Conservation (phyloP, 2,329 filamentous ascomycete genomes). For the Penicillium capsulatum region DNA sequence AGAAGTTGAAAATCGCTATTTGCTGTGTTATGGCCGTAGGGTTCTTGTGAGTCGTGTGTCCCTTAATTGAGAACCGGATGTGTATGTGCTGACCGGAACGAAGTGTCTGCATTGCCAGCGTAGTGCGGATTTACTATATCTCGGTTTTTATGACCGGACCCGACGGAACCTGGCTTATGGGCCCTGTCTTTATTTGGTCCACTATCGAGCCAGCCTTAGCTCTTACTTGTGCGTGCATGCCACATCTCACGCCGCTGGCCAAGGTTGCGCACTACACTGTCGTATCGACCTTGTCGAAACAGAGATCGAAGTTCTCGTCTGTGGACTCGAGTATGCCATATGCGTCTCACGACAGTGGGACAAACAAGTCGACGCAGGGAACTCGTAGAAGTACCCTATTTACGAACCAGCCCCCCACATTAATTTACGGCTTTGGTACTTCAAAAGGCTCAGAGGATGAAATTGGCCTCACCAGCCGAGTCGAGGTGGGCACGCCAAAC, state of each 20-base stretch:
- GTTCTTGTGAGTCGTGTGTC: slow-evolving; percentile 10
- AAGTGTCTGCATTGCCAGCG: slow-evolving; percentile 7
- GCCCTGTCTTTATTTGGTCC: slow-evolving; percentile 12
- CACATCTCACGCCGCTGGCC: slow-evolving; percentile 17
- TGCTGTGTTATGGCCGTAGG: slow-evolving; percentile 14
- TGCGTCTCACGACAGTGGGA: no score
- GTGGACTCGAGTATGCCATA: neutral
- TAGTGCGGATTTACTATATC: slow-evolving; percentile 1
- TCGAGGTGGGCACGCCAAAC: neutral
- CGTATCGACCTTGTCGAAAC: neutral
- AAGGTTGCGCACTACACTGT: slow-evolving; percentile 3
- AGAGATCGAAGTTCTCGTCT: neutral
- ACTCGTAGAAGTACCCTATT: slow-evolving; percentile 1
- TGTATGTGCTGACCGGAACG: neutral
- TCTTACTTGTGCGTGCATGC: slow-evolving; percentile 11
- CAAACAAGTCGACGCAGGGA: neutral
- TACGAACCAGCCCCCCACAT: neutral
- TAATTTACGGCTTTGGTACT: no score
- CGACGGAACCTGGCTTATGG: slow-evolving; percentile 10
- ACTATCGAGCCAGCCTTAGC: slow-evolving; percentile 13
- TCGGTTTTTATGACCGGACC: neutral
- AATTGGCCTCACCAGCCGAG: slow-evolving; percentile 6
- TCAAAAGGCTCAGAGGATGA: slow-evolving; percentile 5
- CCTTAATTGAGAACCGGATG: no score
- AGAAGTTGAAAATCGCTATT: slow-evolving; percentile 11